phyloP scores from a whole-genome alignment of 768 basidiomycete genomes.

The Mycena haematopus region DNA sequence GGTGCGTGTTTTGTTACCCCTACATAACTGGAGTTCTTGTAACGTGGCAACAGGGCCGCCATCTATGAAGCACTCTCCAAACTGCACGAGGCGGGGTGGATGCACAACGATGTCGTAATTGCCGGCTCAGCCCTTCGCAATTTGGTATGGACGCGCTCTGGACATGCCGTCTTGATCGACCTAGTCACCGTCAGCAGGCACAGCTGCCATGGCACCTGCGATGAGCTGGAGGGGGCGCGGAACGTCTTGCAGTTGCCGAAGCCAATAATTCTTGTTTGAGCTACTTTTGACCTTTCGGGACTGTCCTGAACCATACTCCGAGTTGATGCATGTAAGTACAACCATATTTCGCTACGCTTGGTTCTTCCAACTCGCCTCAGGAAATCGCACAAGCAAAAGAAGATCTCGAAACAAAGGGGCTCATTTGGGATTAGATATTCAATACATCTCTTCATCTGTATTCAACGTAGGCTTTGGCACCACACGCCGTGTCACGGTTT shows the following conservation, averaged over 20 bases:
- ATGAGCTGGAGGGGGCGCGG: background rate
- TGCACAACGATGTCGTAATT: constrained; percentile 6
- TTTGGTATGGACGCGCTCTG: background rate
- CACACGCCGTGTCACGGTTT: background rate
- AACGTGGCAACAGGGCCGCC: background rate
- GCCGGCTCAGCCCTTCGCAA: background rate
- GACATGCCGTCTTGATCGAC: constrained; percentile 4
- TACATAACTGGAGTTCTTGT: background rate
- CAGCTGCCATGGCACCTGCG: background rate
- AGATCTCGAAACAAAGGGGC: constrained; percentile 52
- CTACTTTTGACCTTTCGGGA: constrained; percentile 74
- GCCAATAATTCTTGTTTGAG: too few species aligned
- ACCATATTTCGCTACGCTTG: constrained; percentile 19
- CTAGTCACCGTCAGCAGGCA: background rate
- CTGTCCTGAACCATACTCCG: constrained; percentile 80
- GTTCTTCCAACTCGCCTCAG: constrained; percentile 39
- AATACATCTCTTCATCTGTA: constrained; percentile 20
- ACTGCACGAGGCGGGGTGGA: constrained; percentile 5
- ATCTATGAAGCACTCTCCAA: constrained; percentile 1
- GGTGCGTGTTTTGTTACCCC: background rate
- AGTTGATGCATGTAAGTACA: constrained; percentile 61
- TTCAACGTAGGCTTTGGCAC: constrained; percentile 18
- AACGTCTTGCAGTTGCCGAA: background rate
- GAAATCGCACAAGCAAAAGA: constrained; percentile 65
- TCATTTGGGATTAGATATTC: constrained; percentile 51